Conservation (phyloP, 2,329 filamentous ascomycete genomes). For the Phyllosticta paracitricarpa region DNA sequence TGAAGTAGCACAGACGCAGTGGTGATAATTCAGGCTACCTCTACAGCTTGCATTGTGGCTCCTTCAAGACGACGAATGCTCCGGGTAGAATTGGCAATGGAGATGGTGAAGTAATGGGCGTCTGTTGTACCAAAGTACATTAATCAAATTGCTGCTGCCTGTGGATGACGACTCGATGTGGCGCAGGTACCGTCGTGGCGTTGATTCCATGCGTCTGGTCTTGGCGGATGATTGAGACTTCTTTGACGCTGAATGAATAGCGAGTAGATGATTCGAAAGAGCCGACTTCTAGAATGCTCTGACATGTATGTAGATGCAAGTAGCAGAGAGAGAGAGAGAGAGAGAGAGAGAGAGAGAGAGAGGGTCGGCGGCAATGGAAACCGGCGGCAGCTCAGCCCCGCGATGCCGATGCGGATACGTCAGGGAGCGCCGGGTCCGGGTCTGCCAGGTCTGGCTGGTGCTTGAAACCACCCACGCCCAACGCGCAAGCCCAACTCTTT, state of each 20-base stretch:
- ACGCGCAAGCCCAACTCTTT: constrained; percentile 4
- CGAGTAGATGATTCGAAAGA: not conserved
- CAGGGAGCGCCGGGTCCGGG: constrained; percentile 11
- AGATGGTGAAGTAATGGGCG: constrained; percentile 15
- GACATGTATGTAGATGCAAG: not conserved
- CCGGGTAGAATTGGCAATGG: not conserved
- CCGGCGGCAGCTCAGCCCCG: not conserved
- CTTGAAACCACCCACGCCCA: constrained; percentile 3
- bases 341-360: constrained; percentile 21
- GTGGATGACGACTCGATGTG: not conserved
- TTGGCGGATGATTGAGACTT: constrained; percentile 15
- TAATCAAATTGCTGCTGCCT: not conserved
- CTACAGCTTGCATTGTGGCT: not conserved
- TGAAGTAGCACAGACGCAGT: not conserved
- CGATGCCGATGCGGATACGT: not conserved
- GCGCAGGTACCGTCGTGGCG: not conserved
- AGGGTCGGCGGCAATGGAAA: constrained; percentile 15
- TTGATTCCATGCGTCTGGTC: not conserved
- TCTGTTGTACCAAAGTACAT: constrained; percentile 29
- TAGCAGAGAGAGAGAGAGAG: constrained; percentile 8
- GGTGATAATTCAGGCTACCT: not conserved
- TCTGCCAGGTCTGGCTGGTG: constrained; percentile 20
- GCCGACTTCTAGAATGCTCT: not conserved
- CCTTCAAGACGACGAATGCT: not conserved
- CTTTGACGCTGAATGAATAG: not conserved